phyloP scores from a whole-genome alignment of 345 rosid genomes.

The Gossypium arboreum region DNA sequence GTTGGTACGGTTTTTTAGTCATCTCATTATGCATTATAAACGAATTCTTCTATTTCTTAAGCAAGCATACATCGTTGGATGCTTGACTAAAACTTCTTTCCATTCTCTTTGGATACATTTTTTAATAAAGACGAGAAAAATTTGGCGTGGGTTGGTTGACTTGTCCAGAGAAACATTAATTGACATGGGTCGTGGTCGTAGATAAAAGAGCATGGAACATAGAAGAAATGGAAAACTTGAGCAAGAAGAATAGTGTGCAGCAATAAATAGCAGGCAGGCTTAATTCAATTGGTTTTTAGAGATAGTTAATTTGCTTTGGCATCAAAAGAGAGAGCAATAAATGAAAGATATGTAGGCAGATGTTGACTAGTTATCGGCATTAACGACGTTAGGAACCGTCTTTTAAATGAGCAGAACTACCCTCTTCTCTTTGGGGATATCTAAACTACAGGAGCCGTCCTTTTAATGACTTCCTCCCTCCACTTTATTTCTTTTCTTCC shows the following conservation, averaged over 20 bases:
- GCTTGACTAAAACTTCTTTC: too few relatives aligned
- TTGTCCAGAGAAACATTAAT: too few relatives aligned
- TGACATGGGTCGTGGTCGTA: too few relatives aligned
- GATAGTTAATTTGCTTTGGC: not conserved
- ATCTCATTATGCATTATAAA: too few relatives aligned
- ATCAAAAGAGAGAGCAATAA: not conserved
- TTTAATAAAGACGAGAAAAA: too few relatives aligned
- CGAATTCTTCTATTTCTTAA: too few relatives aligned
- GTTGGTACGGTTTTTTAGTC: too few relatives aligned
- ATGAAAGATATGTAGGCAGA: not conserved
- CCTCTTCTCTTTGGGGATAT: not conserved
- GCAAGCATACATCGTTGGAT: too few relatives aligned
- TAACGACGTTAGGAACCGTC: constrained; percentile 26
- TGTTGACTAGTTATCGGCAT: constrained; percentile 2
- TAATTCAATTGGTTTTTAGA: not conserved
- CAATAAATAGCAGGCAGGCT: not conserved
- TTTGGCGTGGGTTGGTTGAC: too few relatives aligned
- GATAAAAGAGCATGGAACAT: not conserved
- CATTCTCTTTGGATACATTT: too few relatives aligned
- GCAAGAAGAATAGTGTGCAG: not conserved
- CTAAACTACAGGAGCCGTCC: too few relatives aligned
- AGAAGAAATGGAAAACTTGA: not conserved
- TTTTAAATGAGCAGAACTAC: constrained; percentile 12
- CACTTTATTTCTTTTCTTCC: not conserved
- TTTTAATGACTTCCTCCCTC: not conserved